phyloP scores from a whole-genome alignment of 2,329 filamentous ascomycete genomes.

The Penicillium sp. region DNA sequence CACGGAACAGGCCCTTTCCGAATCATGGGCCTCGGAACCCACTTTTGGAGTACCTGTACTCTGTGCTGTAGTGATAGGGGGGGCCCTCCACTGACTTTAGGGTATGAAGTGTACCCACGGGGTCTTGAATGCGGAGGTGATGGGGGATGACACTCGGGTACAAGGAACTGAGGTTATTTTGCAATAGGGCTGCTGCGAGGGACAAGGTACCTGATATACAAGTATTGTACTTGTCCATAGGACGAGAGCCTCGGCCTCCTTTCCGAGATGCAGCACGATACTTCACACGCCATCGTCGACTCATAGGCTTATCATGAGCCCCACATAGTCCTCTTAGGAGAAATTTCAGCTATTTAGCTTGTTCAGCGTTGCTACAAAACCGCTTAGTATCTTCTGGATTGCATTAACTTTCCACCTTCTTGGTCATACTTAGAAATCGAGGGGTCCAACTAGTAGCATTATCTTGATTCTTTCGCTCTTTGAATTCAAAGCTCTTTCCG shows the following conservation, averaged over 20 bases:
- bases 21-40: not conserved
- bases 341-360: constrained; percentile 1
- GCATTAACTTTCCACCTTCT: not conserved
- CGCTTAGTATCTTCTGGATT: not conserved
- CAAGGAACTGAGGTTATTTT: not conserved
- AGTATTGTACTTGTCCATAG: not conserved
- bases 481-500: no score
- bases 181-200: not conserved
- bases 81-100: not conserved
- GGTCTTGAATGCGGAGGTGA: constrained; percentile 2
- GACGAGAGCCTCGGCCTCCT: constrained; percentile 4
- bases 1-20: constrained; percentile 18
- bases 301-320: constrained; percentile 5
- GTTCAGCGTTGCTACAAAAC: not conserved
- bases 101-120: constrained; percentile 7
- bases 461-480: no score
- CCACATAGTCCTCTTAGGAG: constrained; percentile 13
- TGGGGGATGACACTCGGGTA: not conserved
- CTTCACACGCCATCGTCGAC: not conserved
- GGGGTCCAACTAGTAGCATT: no score
- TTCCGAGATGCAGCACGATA: constrained; percentile 3
- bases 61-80: not conserved
- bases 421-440: not conserved
- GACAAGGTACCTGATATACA: not conserved
- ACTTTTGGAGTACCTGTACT: not conserved